phyloP scores from a whole-genome alignment of 768 basidiomycete genomes.

The Rhodotorula toruloides region DNA sequence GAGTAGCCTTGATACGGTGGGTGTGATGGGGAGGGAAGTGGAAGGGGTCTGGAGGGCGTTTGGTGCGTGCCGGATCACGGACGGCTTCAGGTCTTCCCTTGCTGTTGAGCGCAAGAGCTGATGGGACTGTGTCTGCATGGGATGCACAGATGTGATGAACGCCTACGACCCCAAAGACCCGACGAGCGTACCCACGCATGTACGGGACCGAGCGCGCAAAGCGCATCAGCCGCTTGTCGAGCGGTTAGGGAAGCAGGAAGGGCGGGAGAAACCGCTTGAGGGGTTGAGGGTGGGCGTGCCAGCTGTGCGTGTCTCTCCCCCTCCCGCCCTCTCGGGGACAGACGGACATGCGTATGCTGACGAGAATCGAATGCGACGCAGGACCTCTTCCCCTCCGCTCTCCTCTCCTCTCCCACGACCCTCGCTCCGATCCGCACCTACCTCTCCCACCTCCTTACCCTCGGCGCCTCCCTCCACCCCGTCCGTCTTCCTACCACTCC shows the following conservation, averaged over 20 bases:
- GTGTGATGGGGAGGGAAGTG: slow-evolving; percentile 63
- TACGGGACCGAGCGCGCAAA: background rate
- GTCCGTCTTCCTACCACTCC: slow-evolving; percentile 66
- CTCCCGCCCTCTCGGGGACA: background rate
- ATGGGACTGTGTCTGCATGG: too few species aligned
- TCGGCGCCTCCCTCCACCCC: slow-evolving; percentile 65
- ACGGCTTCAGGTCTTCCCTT: too few species aligned
- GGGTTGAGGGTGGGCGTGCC: slow-evolving; percentile 32
- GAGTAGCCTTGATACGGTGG: slow-evolving; percentile 91
- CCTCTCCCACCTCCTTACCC: slow-evolving; percentile 46
- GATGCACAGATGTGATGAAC: background rate
- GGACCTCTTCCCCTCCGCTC: slow-evolving; percentile 71
- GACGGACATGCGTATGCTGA: slow-evolving; percentile 47
- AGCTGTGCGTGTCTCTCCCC: background rate
- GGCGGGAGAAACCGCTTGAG: background rate
- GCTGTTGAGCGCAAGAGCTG: too few species aligned
- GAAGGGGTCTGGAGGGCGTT: slow-evolving; percentile 57
- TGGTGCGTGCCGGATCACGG: too few species aligned
- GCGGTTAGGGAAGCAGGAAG: background rate
- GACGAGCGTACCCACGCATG: slow-evolving; percentile 19
- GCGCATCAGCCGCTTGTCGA: background rate
- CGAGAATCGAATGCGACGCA: slow-evolving; percentile 15
- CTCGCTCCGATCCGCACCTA: slow-evolving; percentile 51
- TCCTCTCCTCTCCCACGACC: slow-evolving; percentile 47
- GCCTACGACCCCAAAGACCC: slow-evolving; percentile 33